Evolutionary conservation across 192 early-diverging fungal species (phyloP), one percentile per base, ranked within the genome.

Genomic region (Coemansia sp.): DNA sequence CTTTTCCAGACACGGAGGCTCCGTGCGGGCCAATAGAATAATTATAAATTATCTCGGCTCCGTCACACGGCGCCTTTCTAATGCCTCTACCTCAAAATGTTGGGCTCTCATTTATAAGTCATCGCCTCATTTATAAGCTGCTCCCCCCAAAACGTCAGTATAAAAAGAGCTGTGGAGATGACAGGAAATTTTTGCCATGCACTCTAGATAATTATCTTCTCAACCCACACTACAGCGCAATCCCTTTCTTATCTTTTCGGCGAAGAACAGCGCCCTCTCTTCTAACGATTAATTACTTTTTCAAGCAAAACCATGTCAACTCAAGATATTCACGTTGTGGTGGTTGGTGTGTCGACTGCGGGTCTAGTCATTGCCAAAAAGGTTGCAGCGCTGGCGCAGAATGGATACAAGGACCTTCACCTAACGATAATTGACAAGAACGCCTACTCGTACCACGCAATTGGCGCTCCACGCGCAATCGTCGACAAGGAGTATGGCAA

Each of bases 131-230:
- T 31, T 91, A 64, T 61, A 40, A 40, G 35, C 35, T 0, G 14
- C 33, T 14, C 14, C 35, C 35, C 12, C 35, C 35, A n/a, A 40
- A 11, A 40, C n/a, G n/a, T 16, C n/a, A 16, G 14, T 40, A 40
- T 40, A 40, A 40, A 40, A 40, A 16, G n/a, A n/a, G n/a, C n/a
- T n/a, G n/a, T n/a, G n/a, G n/a, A n/a, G n/a, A n/a, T n/a, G n/a
- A n/a, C n/a, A n/a, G n/a, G n/a, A n/a, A 92, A 51, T 82, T 77
- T 12, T 64, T 56, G 19, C 91, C 90, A 1, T 82, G 35, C 5
- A 16, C 35, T 40, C 35, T 40, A n/a, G n/a, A n/a, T n/a, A n/a
- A n/a, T n/a, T n/a, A n/a, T n/a, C n/a, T 16, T 40, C 35, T 16
- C 35, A 40, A 40, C n/a, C 12, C n/a, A 11, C 35, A 40, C 14